phyloP scores from a whole-genome alignment of 2,329 filamentous ascomycete species.

The Hysterium pulicare region DNA sequence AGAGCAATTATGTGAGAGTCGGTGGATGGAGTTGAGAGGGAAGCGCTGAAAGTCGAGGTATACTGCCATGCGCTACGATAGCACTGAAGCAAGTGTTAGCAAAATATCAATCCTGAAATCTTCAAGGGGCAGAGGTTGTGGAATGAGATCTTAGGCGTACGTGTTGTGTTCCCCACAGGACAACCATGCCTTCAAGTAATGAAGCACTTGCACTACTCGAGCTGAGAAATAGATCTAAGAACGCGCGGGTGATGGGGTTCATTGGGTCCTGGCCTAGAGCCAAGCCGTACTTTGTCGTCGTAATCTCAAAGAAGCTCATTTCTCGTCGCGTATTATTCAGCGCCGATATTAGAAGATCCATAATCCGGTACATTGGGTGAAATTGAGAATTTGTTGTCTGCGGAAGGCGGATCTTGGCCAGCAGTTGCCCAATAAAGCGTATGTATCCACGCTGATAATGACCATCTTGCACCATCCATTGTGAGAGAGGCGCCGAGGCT shows the following conservation, averaged over 20 bases:
- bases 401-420: constrained; percentile 60
- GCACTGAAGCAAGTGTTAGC: constrained; percentile 29
- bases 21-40: constrained; percentile 35
- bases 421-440: constrained; percentile 62
- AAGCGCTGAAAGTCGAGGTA: constrained; percentile 41
- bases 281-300: constrained; percentile 59
- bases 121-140: too few relatives aligned
- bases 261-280: constrained; percentile 45
- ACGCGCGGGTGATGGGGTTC: constrained; percentile 50
- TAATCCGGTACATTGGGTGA: constrained; percentile 54
- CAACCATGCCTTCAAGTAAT: constrained; percentile 65
- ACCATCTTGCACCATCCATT: constrained; percentile 70
- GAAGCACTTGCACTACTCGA: constrained; percentile 49
- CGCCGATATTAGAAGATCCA: constrained; percentile 62
- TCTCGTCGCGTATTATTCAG: constrained; percentile 66
- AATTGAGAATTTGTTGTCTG: constrained; percentile 41
- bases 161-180: constrained; percentile 76
- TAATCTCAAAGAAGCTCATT: constrained; percentile 64
- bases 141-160: constrained; percentile 26
- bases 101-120: neutral
- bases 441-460: constrained; percentile 70
- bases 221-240: constrained; percentile 60
- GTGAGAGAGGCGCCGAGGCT: constrained; percentile 53
- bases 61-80: constrained; percentile 50
- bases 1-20: constrained; percentile 48